phyloP scores from a whole-genome alignment of 2,329 filamentous ascomycete genomes.

The Aspergillus arachidicola region DNA sequence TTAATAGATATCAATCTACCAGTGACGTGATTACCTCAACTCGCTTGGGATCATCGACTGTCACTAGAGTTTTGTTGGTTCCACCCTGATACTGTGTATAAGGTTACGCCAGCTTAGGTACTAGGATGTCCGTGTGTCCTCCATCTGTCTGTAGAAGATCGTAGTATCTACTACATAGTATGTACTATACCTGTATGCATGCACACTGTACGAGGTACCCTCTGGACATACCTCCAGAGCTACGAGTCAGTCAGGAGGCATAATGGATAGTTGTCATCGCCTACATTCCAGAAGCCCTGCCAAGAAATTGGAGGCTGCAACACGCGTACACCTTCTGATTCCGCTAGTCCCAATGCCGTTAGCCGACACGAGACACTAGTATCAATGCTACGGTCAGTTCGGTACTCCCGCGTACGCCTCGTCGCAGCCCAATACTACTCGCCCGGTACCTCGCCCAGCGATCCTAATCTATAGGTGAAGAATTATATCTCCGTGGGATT shows the following conservation, averaged over 20 bases:
- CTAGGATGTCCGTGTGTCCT: not conserved
- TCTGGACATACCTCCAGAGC: not conserved
- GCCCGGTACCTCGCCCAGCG: not conserved
- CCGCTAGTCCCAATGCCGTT: not conserved
- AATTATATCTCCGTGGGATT: not conserved
- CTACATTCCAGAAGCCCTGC: slow-evolving; percentile 10
- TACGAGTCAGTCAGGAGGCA: not conserved
- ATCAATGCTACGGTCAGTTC: slow-evolving; percentile 1
- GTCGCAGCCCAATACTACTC: not conserved
- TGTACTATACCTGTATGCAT: not conserved
- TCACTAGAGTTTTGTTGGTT: not conserved
- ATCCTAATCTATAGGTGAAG: not conserved
- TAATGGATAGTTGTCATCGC: not conserved
- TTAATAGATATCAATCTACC: not conserved
- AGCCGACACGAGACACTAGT: not conserved
- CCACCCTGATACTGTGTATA: not conserved
- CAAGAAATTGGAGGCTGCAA: slow-evolving; percentile 5
- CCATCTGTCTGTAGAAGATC: not conserved
- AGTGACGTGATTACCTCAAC: not conserved
- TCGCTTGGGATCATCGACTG: not conserved
- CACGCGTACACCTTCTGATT: slow-evolving; percentile 1
- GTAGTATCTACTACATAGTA: not conserved
- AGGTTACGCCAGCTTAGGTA: not conserved
- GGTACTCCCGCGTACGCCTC: not conserved
- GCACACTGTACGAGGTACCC: not conserved